Percentiles rank a stretch among this genome's conserved stretches.
phyloP scores from a whole-genome alignment of 257 asterid genomes.

The Leptodermis oblonga region DNA sequence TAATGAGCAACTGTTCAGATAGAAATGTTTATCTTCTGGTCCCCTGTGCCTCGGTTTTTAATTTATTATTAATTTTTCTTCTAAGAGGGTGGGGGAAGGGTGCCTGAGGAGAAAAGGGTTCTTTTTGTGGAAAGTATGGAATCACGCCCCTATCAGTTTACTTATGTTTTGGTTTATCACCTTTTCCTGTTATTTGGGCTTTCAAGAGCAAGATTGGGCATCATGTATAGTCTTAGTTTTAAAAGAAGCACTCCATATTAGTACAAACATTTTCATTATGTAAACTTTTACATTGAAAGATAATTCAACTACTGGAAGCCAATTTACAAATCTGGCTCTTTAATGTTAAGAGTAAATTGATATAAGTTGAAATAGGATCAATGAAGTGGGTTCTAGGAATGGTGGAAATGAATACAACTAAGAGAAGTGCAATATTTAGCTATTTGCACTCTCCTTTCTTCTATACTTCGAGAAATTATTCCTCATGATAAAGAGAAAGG shows the following conservation, averaged over 20 bases:
- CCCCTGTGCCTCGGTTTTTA: not conserved
- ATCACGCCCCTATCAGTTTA: not conserved
- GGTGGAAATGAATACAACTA: not conserved
- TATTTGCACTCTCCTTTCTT: not conserved
- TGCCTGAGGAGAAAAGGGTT: not conserved
- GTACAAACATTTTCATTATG: not conserved
- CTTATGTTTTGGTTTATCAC: not conserved
- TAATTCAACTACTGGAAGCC: not conserved
- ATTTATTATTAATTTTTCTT: not conserved
- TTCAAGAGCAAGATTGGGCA: not conserved
- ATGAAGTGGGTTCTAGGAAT: not conserved
- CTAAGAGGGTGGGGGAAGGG: not conserved
- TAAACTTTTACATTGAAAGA: not conserved
- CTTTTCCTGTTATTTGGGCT: not conserved
- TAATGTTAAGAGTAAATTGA: not conserved
- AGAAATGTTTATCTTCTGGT: not conserved
- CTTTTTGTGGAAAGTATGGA: not conserved
- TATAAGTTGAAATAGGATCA: not conserved
- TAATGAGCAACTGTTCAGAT: not conserved
- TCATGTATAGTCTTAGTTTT: not conserved
- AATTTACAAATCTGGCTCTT: not conserved
- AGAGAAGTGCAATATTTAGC: conserved; percentile 5
- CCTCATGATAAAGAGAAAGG: not conserved
- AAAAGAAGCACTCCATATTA: not conserved
- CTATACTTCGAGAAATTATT: not conserved